phyloP scores from a whole-genome alignment of 192 early-diverging fungal species.

The Backusella tarrabulga region DNA sequence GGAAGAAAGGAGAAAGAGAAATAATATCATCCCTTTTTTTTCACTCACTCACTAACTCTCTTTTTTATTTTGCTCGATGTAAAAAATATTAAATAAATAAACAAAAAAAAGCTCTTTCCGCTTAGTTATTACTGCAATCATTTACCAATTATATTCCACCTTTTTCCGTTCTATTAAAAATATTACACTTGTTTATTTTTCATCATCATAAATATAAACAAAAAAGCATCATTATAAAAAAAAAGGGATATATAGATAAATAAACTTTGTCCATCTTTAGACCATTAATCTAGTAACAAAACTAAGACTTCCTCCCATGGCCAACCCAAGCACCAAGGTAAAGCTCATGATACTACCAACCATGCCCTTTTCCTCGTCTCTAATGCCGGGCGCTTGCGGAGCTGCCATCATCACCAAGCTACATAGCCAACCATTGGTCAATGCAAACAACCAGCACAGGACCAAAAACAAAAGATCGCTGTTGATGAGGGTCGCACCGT shows the following conservation, averaged over 20 bases:
- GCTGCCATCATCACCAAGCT: conserved; percentile 64
- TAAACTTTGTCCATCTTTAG: background rate
- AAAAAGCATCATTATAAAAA: background rate
- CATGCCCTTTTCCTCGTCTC: conserved; percentile 31
- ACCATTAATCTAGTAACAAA: conserved; percentile 45
- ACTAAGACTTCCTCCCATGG: conserved; percentile 59
- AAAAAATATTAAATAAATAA: background rate
- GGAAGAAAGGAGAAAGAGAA: background rate
- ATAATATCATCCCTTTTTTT: background rate
- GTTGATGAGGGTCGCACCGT: conserved; percentile 32
- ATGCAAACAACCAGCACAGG: conserved; percentile 54
- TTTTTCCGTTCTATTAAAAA: background rate
- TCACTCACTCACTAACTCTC: too few relatives aligned
- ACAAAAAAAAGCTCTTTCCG: background rate
- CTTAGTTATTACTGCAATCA: conserved; percentile 3
- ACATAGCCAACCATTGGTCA: conserved; percentile 67
- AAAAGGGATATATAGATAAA: background rate
- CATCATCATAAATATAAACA: conserved; percentile 3
- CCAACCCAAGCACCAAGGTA: conserved; percentile 62
- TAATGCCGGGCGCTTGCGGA: conserved; percentile 32
- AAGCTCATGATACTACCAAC: conserved; percentile 67
- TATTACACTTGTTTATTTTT: conserved; percentile 2
- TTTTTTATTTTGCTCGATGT: background rate
- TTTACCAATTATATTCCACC: background rate
- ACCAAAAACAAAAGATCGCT: conserved; percentile 51